Conservation (phyloP, 1,284 basidiomycete genomes). For the Fomitopsis palustris region DNA sequence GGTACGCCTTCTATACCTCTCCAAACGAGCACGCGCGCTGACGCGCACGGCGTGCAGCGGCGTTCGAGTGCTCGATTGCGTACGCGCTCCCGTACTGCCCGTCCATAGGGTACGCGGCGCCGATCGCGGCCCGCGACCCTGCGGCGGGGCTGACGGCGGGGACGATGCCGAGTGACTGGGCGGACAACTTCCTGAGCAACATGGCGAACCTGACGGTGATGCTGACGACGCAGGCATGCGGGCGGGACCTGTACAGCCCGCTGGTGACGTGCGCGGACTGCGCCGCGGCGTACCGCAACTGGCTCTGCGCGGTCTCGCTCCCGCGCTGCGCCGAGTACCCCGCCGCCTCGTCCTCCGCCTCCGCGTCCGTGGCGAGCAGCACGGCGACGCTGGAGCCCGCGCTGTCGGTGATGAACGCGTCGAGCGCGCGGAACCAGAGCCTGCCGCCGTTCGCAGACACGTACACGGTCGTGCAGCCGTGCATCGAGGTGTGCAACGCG, state of each 20-base stretch:
- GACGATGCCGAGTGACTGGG: constrained; percentile 49
- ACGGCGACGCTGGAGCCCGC: constrained; percentile 32
- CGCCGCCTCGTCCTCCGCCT: constrained; percentile 28
- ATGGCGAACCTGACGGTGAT: constrained; percentile 73
- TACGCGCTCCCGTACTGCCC: constrained; percentile 76
- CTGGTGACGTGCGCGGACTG: constrained; percentile 77
- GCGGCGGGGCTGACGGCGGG: constrained; percentile 43
- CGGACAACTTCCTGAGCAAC: constrained; percentile 49
- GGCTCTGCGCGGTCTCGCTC: constrained; percentile 74
- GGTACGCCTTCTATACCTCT: constrained; percentile 34
- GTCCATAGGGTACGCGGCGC: constrained; percentile 64
- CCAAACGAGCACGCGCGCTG: background rate
- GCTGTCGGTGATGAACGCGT: constrained; percentile 37
- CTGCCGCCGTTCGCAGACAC: constrained; percentile 40
- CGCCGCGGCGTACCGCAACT: constrained; percentile 68
- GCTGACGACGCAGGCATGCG: constrained; percentile 73
- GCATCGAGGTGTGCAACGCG: constrained; percentile 71
- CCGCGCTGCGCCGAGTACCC: constrained; percentile 64
- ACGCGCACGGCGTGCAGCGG: constrained; percentile 38
- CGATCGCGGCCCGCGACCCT: constrained; percentile 47
- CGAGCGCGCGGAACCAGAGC: constrained; percentile 40
- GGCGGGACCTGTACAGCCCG: constrained; percentile 78
- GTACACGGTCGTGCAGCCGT: constrained; percentile 71
- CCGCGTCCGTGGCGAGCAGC: constrained; percentile 26
- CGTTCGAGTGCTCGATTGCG: constrained; percentile 72